phyloP scores from a whole-genome alignment of 768 basidiomycete species.

The Naganishia randhawae region DNA sequence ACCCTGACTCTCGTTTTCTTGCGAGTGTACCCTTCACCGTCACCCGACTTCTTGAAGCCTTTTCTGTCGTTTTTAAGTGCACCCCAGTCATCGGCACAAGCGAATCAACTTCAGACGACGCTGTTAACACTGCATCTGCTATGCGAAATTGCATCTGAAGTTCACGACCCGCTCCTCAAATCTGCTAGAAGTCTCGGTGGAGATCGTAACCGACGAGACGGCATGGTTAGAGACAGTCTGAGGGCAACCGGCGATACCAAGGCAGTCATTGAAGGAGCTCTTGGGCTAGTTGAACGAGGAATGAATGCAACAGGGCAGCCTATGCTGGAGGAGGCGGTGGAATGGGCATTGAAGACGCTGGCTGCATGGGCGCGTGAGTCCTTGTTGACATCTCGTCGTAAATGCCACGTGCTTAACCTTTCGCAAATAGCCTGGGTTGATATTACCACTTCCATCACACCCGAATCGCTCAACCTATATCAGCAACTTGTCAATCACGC shows the following conservation, averaged over 20 bases:
- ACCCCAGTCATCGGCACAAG: slow-evolving; percentile 3
- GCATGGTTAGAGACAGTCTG: slow-evolving; percentile 79
- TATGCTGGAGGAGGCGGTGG: slow-evolving; percentile 67
- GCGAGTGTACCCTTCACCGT: slow-evolving; percentile 40
- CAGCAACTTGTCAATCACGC: slow-evolving; percentile 77
- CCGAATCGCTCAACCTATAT: slow-evolving; percentile 75
- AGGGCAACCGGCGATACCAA: slow-evolving; percentile 76
- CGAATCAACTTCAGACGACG: slow-evolving; percentile 58
- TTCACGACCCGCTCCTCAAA: slow-evolving; percentile 93
- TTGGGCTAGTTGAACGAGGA: slow-evolving; percentile 67
- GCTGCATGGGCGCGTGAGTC: slow-evolving; percentile 90
- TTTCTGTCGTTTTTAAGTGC: slow-evolving; percentile 38
- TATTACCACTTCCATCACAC: slow-evolving; percentile 91
- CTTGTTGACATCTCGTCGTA: neutral
- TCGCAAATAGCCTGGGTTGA: slow-evolving; percentile 82
- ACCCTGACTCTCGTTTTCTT: slow-evolving; percentile 50
- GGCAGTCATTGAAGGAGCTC: slow-evolving; percentile 81
- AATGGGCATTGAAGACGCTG: slow-evolving; percentile 88
- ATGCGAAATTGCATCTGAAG: slow-evolving; percentile 91
- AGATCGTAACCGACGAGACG: slow-evolving; percentile 74
- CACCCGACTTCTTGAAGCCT: slow-evolving; percentile 46
- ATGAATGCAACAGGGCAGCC: slow-evolving; percentile 54
- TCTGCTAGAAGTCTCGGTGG: slow-evolving; percentile 70
- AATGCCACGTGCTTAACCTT: neutral
- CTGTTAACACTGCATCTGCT: slow-evolving; percentile 85